These are phyloP conservation scores for Lumnitzera littorea DNA, from an alignment of 345 rosid species.

Conservation along the genomic window DNA sequence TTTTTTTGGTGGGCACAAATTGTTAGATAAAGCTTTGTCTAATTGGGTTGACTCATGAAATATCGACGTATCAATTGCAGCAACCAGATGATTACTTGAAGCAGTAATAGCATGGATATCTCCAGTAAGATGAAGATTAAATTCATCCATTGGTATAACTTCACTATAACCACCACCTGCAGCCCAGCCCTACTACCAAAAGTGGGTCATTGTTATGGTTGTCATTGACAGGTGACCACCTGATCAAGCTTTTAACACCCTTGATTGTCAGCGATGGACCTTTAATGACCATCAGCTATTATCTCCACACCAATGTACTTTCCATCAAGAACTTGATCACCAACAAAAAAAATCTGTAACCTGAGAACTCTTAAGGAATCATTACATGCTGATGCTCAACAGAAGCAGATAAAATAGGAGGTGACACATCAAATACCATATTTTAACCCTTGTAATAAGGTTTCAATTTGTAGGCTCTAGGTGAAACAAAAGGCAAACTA, in stretches of 20 bases:
- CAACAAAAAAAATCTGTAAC: too few species aligned
- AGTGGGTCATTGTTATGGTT: slow-evolving; percentile 99
- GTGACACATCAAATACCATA: too few species aligned
- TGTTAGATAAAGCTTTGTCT: slow-evolving; percentile 89
- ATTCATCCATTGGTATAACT: slow-evolving; percentile 99
- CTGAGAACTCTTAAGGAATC: too few species aligned
- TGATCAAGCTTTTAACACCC: slow-evolving; percentile 7
- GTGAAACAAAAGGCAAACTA: too few species aligned
- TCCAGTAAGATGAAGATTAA: slow-evolving; percentile 94
- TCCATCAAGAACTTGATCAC: too few species aligned
- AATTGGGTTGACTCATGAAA: slow-evolving; percentile 90
- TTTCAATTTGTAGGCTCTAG: too few species aligned
- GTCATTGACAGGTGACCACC: slow-evolving; percentile 96
- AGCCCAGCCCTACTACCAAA: slow-evolving; percentile 99
- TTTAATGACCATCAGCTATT: too few species aligned
- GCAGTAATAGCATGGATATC: slow-evolving; percentile 99
- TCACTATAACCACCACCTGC: slow-evolving; percentile 99
- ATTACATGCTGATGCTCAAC: too few species aligned
- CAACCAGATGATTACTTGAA: slow-evolving; percentile 96
- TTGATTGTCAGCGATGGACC: too few species aligned
- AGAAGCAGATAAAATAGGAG: too few species aligned
- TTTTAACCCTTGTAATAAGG: too few species aligned
- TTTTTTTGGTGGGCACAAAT: slow-evolving; percentile 78
- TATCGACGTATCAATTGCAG: slow-evolving; percentile 93
- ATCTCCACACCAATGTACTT: too few species aligned